Evolutionary conservation across 257 asterid species (phyloP), one percentile per base, ranked within the genome.

Genomic region (Solanum piurae): DNA sequence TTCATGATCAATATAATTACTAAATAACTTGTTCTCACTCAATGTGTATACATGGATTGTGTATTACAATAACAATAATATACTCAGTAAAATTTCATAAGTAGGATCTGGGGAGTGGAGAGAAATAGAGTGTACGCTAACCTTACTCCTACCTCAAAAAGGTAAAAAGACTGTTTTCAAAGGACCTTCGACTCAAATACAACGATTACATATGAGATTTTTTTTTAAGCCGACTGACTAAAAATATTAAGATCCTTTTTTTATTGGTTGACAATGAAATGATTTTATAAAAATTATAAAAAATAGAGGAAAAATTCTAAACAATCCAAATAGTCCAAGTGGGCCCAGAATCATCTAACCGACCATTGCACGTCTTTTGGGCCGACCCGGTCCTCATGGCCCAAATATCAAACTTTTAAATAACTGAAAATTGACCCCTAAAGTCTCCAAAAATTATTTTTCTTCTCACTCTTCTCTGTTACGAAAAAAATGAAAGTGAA

Each of bases 321-420:
- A 79, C 5, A 79, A 25, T 25, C 23, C 21, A 3, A 55, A 18
- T 55, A 20, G 64, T 55, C 64, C 64, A 29, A 18, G 44, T 49
- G 71, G 86, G 71, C 44, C 71, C 71, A 82, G 31, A 49, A 49
- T 82, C 3, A 18, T 82, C 86, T 29, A 16, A 46, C 69, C 69
- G 86, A 33, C 86, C 44, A 82, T 49, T 49, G 86, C 86, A 82
- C 86, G 86, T 82, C 21, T 73, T 71, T 74, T 82, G 71, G 86
- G 71, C 71, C 86, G 86, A 49, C 86, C 86, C 71, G 12, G 71
- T 82, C 42, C 44, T 44, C 5, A 5, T 27, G 85, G 40, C 85
- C 66, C 68, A 80, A 76, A 14, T 80, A 1, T 29, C 68, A 80
- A 62, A 7, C 21, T 82, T 29, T 49, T 46, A 49, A 49, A 46